Percentiles rank a stretch among this genome's conserved stretches.
phyloP scores from a whole-genome alignment of 2,329 filamentous ascomycete genomes.

The Drechslerella dactyloides region DNA sequence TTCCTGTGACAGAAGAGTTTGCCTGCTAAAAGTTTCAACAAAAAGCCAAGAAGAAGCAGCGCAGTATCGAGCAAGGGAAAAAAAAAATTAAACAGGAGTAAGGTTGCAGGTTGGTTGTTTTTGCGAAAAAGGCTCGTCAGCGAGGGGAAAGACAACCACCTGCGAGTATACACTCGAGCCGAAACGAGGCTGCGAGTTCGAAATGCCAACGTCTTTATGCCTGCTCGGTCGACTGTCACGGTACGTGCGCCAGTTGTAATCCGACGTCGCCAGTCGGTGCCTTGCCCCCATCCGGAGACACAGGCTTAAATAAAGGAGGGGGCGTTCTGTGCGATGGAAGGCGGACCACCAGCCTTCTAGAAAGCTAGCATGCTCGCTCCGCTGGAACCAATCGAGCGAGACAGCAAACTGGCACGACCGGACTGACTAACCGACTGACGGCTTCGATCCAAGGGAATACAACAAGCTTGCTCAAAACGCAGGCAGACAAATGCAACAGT shows the following conservation, averaged over 20 bases:
- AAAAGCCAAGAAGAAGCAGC: not conserved
- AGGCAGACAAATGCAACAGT: conserved; percentile 14
- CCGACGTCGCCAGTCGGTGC: conserved; percentile 25
- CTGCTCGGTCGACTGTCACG: conserved; percentile 20
- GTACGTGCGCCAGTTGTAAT: conserved; percentile 19
- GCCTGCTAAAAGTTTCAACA: not conserved
- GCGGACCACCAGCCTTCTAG: conserved; percentile 37
- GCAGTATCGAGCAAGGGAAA: not conserved
- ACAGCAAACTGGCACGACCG: conserved; percentile 27
- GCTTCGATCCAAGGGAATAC: too few species aligned
- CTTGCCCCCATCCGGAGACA: conserved; percentile 20
- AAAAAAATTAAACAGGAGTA: conserved; percentile 5
- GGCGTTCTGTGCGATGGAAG: conserved; percentile 38
- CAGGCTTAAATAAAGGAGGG: conserved; percentile 19
- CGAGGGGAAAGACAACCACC: conserved; percentile 2
- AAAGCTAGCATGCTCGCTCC: conserved; percentile 22
- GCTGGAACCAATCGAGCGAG: conserved; percentile 23
- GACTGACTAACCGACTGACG: not conserved
- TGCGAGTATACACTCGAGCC: conserved; percentile 25
- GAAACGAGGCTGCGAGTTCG: conserved; percentile 38
- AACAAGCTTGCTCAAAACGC: conserved; percentile 7
- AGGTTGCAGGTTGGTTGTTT: not conserved
- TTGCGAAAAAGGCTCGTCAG: conserved; percentile 4
- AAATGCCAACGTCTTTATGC: conserved; percentile 30
- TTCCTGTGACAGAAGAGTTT: not conserved